These are phyloP conservation scores for Carallia pectinifolia DNA, from an alignment of 345 rosid genomes.

Conservation along the genomic window DNA sequence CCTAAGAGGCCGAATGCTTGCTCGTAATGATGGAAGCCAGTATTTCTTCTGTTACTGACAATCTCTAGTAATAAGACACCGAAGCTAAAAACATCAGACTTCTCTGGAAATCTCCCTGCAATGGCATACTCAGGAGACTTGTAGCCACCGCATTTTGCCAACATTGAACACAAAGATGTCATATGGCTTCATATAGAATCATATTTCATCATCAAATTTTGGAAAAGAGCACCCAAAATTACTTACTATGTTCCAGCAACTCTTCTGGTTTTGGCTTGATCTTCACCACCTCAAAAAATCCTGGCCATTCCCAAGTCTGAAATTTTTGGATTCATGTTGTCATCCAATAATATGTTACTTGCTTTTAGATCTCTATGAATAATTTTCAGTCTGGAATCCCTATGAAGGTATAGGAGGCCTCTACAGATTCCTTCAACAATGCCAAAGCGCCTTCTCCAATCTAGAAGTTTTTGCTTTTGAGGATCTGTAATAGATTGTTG, in stretches of 20 bases:
- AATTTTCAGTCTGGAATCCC: conserved; percentile 70
- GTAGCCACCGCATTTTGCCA: conserved; percentile 44
- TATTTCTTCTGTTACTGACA: conserved; percentile 45
- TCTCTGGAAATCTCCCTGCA: conserved; percentile 54
- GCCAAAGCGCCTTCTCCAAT: conserved; percentile 56
- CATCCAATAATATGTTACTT: conserved; percentile 58
- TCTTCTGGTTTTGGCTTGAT: conserved; percentile 46
- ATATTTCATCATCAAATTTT: background rate
- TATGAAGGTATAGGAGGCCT: conserved; percentile 66
- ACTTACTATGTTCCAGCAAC: conserved; percentile 75
- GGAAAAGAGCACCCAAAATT: no score
- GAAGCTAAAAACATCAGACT: conserved; percentile 72
- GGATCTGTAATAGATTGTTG: conserved; percentile 32
- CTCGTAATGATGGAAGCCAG: conserved; percentile 25
- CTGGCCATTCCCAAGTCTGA: conserved; percentile 72
- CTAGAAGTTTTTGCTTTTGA: conserved; percentile 30
- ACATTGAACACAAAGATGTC: no score
- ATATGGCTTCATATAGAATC: background rate
- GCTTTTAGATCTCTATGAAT: conserved; percentile 74
- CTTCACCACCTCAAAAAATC: conserved; percentile 49
- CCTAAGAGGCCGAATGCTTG: conserved; percentile 40
- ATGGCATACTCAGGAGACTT: conserved; percentile 83
- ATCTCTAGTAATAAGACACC: conserved; percentile 69
- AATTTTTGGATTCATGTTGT: conserved; percentile 49
- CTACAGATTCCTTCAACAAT: conserved; percentile 59